Conservation (phyloP, 441 rosid genomes). For the Metrosideros polymorpha region DNA sequence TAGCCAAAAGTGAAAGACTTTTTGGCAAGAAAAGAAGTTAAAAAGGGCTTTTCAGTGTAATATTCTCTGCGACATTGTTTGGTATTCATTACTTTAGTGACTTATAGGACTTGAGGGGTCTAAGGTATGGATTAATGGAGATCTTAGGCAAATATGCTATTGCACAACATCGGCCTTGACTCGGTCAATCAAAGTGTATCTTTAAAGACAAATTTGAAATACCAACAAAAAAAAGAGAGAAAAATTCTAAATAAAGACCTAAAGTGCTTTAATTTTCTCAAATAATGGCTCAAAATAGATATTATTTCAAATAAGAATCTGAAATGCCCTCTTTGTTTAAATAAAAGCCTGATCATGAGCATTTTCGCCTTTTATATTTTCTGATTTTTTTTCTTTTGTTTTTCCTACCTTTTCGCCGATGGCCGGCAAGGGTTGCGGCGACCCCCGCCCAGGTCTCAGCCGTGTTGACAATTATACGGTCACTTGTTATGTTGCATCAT, state of each 20-base stretch:
- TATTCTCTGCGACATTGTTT: neutral
- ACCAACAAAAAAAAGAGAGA: neutral
- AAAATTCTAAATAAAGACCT: too few relatives aligned
- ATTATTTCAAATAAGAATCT: too few relatives aligned
- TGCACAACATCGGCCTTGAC: neutral
- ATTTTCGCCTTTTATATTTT: too few relatives aligned
- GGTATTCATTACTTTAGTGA: neutral
- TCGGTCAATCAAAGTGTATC: neutral
- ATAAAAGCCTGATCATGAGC: too few relatives aligned
- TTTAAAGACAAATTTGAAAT: neutral
- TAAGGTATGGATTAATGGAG: neutral
- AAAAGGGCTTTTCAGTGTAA: neutral
- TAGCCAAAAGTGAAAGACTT: neutral
- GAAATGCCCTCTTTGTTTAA: too few relatives aligned
- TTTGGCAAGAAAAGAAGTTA: rapidly evolving
- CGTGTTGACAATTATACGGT: neutral
- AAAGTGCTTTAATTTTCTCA: too few relatives aligned
- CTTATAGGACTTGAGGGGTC: neutral
- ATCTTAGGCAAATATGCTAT: neutral
- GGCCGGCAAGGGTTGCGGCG: too few relatives aligned
- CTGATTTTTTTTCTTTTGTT: too few relatives aligned
- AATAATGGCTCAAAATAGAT: too few relatives aligned
- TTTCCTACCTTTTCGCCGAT: too few relatives aligned
- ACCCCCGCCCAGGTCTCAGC: too few relatives aligned
- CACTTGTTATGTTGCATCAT: neutral